A percentile compares a stretch with the other conserved stretches of the same genome.
Evolutionary conservation across 2,329 filamentous ascomycete species (phyloP).

Genomic region (Xylogone sp.): DNA sequence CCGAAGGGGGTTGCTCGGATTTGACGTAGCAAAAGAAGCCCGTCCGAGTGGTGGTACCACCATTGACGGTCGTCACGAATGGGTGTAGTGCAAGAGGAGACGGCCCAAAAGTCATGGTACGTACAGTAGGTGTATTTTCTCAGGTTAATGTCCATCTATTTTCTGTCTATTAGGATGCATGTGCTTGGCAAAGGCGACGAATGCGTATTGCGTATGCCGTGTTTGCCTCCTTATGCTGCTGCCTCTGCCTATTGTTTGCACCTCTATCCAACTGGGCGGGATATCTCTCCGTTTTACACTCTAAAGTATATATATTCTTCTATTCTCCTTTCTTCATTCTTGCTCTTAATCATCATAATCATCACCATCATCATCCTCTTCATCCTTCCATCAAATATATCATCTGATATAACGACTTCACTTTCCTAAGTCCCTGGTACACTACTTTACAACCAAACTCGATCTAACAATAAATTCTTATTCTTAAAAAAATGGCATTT

Average conservation of each 20-base stretch:
- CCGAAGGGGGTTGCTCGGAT: background rate
- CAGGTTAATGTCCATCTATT: background rate
- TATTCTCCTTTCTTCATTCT: slow-evolving; percentile 9
- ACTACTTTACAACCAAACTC: slow-evolving; percentile 9
- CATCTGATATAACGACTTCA: too few species aligned
- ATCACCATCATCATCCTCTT: slow-evolving; percentile 2
- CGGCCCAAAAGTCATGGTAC: background rate
- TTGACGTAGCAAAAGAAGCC: background rate
- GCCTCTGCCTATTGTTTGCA: background rate
- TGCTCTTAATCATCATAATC: slow-evolving; percentile 10
- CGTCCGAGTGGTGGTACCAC: too few species aligned
- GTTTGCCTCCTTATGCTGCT: background rate
- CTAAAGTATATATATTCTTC: background rate
- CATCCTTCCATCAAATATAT: background rate
- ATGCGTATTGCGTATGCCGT: background rate
- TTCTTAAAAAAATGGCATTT: slow-evolving; percentile 19
- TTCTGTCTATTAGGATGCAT: background rate
- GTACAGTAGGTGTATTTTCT: background rate
- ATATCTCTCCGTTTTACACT: too few species aligned
- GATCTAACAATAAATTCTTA: too few species aligned
- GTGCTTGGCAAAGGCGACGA: background rate
- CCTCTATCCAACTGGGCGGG: background rate
- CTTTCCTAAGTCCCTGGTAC: too few species aligned
- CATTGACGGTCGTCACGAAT: too few species aligned
- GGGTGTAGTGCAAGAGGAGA: too few species aligned